Evolutionary conservation across 2,329 filamentous ascomycete genomes (phyloP), one percentile per base, ranked within the genome.

Genomic region (Fusarium sp.): DNA sequence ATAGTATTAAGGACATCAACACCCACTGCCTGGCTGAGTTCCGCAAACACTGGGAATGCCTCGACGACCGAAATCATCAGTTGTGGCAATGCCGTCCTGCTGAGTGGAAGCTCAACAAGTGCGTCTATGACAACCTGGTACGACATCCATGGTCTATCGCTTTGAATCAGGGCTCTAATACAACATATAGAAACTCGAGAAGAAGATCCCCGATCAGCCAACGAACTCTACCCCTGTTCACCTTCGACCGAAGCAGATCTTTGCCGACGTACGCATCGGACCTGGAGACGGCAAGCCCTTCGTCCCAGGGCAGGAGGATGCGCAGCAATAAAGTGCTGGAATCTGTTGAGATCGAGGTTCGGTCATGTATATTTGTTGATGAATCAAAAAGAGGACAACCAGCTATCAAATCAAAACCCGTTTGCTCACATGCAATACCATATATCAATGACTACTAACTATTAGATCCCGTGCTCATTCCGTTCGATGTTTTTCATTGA

Each of bases 21-120:
- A 95, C 93, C 82, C 90, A 93, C 86, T 99, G 96, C 84, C 86
- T 99, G 61, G 88, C 91, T 70, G 89, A 97, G 83, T 99, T 99
- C 88, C 91, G 93, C 77, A 89, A 89, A 79, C 96, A 99, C 85
- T 99, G 95, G 94, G 88, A 93, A 78, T 99, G 96, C 80, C 88
- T 99, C 64, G 96, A 99, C 80, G 92, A 97, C 85, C 95, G 97
- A 86, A 99, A 99, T 87, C 96, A 99, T 80, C 93, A 97, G 84
- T 86, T 98, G 66, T 99, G 94, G 92, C 94, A 98, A 80, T 99
- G 96, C 86, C 90, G 96, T 77, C 91, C 90, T 78, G 86, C 89
- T 71, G 96, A 99, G 87, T 91, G 93, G 89, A 91, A 91, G 80
- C 86, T 99, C 78, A 99, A 98, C 87, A 92, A 91, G 85, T 99